Evolutionary conservation across 306 rosid species (phyloP).

Genomic region (Cucumis hystrix): DNA sequence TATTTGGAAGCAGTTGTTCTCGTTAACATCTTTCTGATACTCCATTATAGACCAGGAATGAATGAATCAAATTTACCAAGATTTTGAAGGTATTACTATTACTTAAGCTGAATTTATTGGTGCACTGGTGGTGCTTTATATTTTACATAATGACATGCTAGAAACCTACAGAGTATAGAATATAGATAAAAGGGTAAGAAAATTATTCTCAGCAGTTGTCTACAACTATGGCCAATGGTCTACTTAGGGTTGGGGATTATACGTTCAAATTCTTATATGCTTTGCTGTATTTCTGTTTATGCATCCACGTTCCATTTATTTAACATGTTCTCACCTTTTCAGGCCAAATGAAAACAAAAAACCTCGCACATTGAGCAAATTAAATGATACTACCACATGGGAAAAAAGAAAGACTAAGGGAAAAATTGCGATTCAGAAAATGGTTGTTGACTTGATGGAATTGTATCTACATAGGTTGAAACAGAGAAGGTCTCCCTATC

Average conservation of each 20-base stretch:
- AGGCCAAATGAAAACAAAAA: conserved; percentile 75
- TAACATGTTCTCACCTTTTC: conserved; percentile 16
- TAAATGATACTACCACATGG: conserved; percentile 64
- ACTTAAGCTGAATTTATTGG: background rate
- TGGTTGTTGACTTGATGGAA: conserved; percentile 98
- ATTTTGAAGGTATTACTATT: background rate
- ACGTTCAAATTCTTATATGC: background rate
- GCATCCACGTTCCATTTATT: background rate
- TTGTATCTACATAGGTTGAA: conserved; percentile 78
- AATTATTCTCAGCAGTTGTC: background rate
- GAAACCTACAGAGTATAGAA: background rate
- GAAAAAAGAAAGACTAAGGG: conserved; percentile 75
- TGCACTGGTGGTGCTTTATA: background rate
- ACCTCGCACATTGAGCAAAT: conserved; percentile 75
- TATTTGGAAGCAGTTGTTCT: background rate
- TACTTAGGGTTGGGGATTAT: background rate
- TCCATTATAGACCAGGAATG: background rate
- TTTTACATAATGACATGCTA: background rate
- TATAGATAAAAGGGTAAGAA: background rate
- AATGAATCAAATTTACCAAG: background rate
- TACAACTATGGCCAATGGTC: background rate
- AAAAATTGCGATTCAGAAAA: conserved; percentile 87
- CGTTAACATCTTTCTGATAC: background rate
- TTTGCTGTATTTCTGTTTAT: background rate
- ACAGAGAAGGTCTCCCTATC: conserved; percentile 76